Conservation (phyloP, 2,329 filamentous ascomycete species). For the Fusarium mundagurra region DNA sequence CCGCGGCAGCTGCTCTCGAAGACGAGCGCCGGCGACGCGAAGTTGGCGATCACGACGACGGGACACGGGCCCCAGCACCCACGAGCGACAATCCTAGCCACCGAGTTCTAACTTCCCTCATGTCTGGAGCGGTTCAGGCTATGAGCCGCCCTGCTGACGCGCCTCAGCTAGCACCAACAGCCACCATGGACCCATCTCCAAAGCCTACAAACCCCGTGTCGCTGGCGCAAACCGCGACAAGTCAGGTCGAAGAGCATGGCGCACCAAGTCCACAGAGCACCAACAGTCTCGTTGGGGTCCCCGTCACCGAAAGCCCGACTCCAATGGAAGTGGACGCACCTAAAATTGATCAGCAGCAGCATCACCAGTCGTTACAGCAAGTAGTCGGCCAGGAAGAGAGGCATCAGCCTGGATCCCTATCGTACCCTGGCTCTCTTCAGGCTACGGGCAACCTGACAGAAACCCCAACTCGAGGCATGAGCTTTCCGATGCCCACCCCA, state of each 20-base stretch:
- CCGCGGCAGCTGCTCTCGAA: conserved; percentile 63
- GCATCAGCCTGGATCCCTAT: conserved; percentile 59
- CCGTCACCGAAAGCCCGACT: conserved; percentile 61
- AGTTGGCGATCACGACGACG: conserved; percentile 50
- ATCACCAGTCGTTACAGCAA: conserved; percentile 50
- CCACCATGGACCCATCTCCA: conserved; percentile 54
- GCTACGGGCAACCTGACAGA: conserved; percentile 55
- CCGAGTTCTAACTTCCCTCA: conserved; percentile 62
- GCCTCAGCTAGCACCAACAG: conserved; percentile 55
- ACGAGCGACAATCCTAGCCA: conserved; percentile 65
- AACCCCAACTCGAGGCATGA: conserved; percentile 63
- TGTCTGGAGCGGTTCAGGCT: conserved; percentile 61
- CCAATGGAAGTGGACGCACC: conserved; percentile 64
- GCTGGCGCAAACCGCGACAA: conserved; percentile 47
- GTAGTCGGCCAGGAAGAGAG: conserved; percentile 63
- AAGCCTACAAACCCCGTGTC: conserved; percentile 50
- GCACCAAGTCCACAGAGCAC: conserved; percentile 58
- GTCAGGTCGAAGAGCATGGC: conserved; percentile 50
- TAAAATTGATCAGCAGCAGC: conserved; percentile 37
- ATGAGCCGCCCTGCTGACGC: conserved; percentile 67
- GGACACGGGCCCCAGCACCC: conserved; percentile 53
- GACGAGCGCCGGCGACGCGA: conserved; percentile 62
- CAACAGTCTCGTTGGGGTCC: conserved; percentile 54
- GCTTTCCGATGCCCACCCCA: conserved; percentile 62
- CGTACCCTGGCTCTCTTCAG: conserved; percentile 64